Percentiles rank a stretch among this genome's conserved stretches.
Conservation (phyloP, 2,329 filamentous ascomycete species). For the Penicillium paneum region DNA sequence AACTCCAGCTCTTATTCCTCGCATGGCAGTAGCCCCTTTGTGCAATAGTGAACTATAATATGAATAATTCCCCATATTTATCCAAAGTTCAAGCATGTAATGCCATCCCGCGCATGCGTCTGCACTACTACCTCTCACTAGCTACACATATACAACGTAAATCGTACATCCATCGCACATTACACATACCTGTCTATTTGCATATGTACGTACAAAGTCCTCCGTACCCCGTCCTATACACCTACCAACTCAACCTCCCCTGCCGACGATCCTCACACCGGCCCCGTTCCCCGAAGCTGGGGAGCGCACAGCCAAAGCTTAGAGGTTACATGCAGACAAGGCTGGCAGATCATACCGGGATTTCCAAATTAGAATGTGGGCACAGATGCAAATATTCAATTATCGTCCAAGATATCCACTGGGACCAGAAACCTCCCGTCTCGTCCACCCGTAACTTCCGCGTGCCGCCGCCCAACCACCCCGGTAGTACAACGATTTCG, state of each 20-base stretch:
- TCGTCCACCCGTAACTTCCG: background rate
- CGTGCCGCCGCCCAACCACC: background rate
- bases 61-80: background rate
- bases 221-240: no score
- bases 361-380: background rate
- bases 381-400: background rate
- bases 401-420: background rate
- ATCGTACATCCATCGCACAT: background rate
- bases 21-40: background rate
- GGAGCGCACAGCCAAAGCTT: slow-evolving; percentile 3
- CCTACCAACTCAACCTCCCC: background rate
- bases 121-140: background rate
- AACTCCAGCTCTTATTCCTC: background rate
- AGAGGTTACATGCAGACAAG: slow-evolving; percentile 2
- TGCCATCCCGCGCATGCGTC: background rate
- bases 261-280: slow-evolving; percentile 4
- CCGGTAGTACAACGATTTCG: background rate
- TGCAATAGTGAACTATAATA: background rate
- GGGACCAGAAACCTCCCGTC: background rate
- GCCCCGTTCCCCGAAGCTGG: slow-evolving; percentile 7
- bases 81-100: background rate
- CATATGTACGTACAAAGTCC: background rate
- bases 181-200: background rate
- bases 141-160: background rate
- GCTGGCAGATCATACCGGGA: background rate